Base-by-base conservation (phyloP, 768 basidiomycete species). In the Mycena galericulata region DNA sequence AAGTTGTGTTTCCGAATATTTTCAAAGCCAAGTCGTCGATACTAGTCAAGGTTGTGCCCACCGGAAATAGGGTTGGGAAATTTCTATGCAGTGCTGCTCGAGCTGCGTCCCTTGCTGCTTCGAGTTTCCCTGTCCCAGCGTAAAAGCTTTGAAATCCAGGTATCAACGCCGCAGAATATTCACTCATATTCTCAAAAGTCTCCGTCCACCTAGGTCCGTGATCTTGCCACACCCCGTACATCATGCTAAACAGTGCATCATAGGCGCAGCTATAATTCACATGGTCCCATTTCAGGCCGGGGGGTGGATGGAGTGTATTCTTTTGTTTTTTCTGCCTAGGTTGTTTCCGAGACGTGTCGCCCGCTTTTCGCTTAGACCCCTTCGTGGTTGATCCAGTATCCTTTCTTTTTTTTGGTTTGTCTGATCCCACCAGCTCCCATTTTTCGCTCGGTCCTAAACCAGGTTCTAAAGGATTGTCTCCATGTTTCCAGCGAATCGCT, bases 181-280 rank as follows among this genome's bases (percentile, higher is more conserved):
- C 17, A 20, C 4, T 2, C 4, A 22, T 12, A 11, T 50, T 20
- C 4, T 30, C 12, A 7, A 20, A 32, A 6, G 3, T 4, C 27
- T 20, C 17, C 26, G 78, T 17, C 76, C 51, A 50, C 72, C 51
- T 60, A 4, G 59, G 32, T 1, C 22, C 32, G 10, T 53, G 29
- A 4, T 10, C 2, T 14, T 53, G 30, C 50, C 50, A 53, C 20
- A 50, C n/a, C 11, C n/a, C 34, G 61, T 59, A 75, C 7, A 80
- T 49, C 6, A 74, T 58, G 1, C 73, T 63, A 29, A 80, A 58
- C 4, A 74, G 38, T 15, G 73, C n/a, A 58, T 80, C 79, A 72
- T 80, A 80, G 12, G 76, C 75, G 73, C 79, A 80, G 43, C 79
- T 79, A 40, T 77, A 75, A 24, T 72, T 30, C 34, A 40, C 66